Percentiles rank a stretch among this genome's conserved stretches.
Conservation (phyloP, 495 filamentous ascomycete genomes). For the Trichoderma gamsii region DNA sequence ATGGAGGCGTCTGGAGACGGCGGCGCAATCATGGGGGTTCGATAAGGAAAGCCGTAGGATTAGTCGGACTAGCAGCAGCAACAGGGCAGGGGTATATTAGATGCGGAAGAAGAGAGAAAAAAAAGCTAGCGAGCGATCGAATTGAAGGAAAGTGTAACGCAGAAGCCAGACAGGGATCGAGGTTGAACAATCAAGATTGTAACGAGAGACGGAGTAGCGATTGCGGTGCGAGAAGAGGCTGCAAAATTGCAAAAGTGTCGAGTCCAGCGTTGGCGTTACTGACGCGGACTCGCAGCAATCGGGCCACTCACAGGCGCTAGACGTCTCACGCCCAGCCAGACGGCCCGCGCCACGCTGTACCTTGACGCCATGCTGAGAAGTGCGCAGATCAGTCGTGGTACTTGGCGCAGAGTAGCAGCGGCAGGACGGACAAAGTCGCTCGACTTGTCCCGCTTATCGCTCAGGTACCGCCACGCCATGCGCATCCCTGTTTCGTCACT, state of each 20-base stretch:
- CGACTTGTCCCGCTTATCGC: not conserved
- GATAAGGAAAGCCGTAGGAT: constrained; percentile 1
- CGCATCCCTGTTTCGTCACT: not conserved
- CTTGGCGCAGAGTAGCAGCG: no score
- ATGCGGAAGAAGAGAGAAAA: not conserved
- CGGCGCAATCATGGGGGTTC: not conserved
- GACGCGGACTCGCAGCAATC: not conserved
- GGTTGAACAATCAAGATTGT: not conserved
- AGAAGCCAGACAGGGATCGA: not conserved
- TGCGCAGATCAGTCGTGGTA: not conserved
- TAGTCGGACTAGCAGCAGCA: not conserved
- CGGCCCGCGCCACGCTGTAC: not conserved
- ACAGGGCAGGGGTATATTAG: not conserved
- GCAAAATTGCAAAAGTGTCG: not conserved
- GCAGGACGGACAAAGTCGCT: not conserved
- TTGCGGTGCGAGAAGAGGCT: not conserved
- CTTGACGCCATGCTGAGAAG: not conserved
- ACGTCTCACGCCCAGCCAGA: not conserved
- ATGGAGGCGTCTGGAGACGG: not conserved
- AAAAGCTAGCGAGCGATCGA: not conserved
- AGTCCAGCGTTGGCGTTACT: not conserved
- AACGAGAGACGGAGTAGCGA: not conserved
- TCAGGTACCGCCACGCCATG: not conserved
- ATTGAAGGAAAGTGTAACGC: not conserved
- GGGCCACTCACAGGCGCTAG: not conserved